These are phyloP conservation scores for Solanum sparsipilum DNA, from an alignment of 257 asterid species.

Conservation along the genomic window DNA sequence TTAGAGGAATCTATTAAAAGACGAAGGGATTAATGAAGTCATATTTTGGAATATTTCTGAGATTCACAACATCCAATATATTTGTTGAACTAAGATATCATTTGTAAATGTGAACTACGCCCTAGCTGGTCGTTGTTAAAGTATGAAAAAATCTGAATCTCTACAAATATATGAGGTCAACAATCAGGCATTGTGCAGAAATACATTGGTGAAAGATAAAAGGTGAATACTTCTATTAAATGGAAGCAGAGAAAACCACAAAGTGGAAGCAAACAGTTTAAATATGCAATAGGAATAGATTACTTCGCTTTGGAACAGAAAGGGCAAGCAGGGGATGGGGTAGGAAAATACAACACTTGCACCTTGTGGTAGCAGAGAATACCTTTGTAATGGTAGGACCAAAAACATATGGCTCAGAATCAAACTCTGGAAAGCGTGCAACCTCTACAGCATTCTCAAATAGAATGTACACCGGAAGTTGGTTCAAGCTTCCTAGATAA, in stretches of 20 bases:
- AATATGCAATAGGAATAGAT: not conserved
- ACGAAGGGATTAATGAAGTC: not conserved
- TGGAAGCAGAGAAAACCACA: not conserved
- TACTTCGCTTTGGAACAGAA: not conserved
- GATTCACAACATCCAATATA: not conserved
- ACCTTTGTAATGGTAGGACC: slow-evolving; percentile 69
- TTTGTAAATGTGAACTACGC: not conserved
- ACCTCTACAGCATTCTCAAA: slow-evolving; percentile 61
- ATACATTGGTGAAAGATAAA: not conserved
- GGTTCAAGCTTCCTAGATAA: slow-evolving; percentile 56
- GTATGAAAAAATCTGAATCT: not conserved
- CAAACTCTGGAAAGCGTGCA: slow-evolving; percentile 52
- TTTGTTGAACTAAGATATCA: not conserved
- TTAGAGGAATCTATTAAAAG: not conserved
- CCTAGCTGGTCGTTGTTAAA: not conserved
- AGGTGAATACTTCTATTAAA: not conserved
- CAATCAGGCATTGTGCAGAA: not conserved
- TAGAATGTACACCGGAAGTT: slow-evolving; percentile 63
- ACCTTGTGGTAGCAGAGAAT: not conserved
- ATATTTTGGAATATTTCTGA: not conserved
- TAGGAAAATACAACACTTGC: not conserved
- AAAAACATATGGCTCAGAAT: slow-evolving; percentile 44
- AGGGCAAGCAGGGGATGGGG: not conserved
- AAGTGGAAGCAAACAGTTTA: not conserved
- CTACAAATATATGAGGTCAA: not conserved